Conservation (phyloP, 2,329 filamentous ascomycete genomes). For the Fusarium fujikuroi region DNA sequence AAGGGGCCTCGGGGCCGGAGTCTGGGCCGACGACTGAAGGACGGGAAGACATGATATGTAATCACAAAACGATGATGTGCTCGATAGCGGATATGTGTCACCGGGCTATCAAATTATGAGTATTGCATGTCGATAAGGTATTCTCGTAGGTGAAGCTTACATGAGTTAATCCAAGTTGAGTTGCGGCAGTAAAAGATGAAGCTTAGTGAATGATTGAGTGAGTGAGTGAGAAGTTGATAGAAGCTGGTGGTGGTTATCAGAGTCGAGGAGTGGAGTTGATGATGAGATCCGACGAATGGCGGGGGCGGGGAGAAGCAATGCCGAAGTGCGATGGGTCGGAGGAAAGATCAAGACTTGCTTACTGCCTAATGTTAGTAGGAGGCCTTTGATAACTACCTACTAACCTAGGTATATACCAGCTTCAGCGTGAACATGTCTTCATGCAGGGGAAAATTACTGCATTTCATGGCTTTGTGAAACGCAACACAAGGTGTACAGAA, state of each 20-base stretch:
- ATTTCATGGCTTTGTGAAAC: not conserved
- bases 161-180: not conserved
- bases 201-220: not conserved
- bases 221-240: constrained; percentile 13
- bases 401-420: not conserved
- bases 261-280: constrained; percentile 20
- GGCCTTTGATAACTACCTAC: not conserved
- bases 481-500: not conserved
- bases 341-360: constrained; percentile 19
- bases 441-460: not conserved
- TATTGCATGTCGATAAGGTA: not conserved
- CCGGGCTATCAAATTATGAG: constrained; percentile 1
- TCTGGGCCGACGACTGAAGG: constrained; percentile 79
- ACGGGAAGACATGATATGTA: constrained; percentile 55
- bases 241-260: constrained; percentile 24
- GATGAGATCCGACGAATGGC: constrained; percentile 28
- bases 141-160: not conserved
- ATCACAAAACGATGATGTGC: not conserved
- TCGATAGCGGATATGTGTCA: not conserved
- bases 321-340: constrained; percentile 26
- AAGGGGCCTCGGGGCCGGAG: constrained; percentile 79
- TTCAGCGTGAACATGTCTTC: not conserved
- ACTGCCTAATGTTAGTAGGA: not conserved
- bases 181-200: not conserved
- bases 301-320: constrained; percentile 29